These are phyloP conservation scores for Pseudozyma hubeiensis DNA, from an alignment of 1,284 basidiomycete species.

Conservation along the genomic window DNA sequence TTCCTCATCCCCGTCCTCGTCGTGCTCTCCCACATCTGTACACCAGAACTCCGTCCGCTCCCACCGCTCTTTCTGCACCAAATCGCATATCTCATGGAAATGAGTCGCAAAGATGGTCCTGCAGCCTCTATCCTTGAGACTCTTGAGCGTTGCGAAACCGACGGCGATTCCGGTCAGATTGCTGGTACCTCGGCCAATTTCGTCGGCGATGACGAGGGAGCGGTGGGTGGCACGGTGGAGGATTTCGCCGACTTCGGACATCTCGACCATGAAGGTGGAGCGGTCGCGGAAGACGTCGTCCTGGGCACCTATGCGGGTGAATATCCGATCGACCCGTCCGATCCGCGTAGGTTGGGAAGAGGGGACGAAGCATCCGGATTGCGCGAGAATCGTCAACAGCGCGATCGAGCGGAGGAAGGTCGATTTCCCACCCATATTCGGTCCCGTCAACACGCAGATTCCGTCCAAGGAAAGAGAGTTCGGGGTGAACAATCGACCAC, in stretches of 20 bases:
- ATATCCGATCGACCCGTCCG: constrained; percentile 89
- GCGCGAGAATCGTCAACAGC: constrained; percentile 88
- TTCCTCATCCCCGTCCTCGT: constrained; percentile 74
- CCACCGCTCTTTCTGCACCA: constrained; percentile 69
- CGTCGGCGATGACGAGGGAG: constrained; percentile 70
- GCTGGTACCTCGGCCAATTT: constrained; percentile 94
- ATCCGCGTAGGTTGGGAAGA: constrained; percentile 82
- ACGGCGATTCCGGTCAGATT: constrained; percentile 91
- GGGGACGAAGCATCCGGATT: constrained; percentile 92
- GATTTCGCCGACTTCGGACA: constrained; percentile 72
- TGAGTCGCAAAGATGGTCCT: constrained; percentile 94
- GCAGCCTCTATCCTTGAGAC: constrained; percentile 82
- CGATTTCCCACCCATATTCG: constrained; percentile 94
- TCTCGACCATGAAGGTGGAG: constrained; percentile 86
- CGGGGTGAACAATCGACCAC: constrained; percentile 70
- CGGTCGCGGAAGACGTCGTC: constrained; percentile 93
- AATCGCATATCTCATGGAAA: constrained; percentile 90
- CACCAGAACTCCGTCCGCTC: constrained; percentile 81
- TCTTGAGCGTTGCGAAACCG: constrained; percentile 88
- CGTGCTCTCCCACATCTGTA: constrained; percentile 76
- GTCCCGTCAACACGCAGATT: constrained; percentile 87
- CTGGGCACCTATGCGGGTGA: constrained; percentile 93
- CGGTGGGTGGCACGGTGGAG: constrained; percentile 75
- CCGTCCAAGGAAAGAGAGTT: constrained; percentile 75
- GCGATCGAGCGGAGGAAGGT: constrained; percentile 92